A percentile compares a stretch with the other conserved stretches of the same genome.
These are phyloP conservation scores for Fusarium equiseti DNA, from an alignment of 2,329 filamentous ascomycete species.

Conservation along the genomic window DNA sequence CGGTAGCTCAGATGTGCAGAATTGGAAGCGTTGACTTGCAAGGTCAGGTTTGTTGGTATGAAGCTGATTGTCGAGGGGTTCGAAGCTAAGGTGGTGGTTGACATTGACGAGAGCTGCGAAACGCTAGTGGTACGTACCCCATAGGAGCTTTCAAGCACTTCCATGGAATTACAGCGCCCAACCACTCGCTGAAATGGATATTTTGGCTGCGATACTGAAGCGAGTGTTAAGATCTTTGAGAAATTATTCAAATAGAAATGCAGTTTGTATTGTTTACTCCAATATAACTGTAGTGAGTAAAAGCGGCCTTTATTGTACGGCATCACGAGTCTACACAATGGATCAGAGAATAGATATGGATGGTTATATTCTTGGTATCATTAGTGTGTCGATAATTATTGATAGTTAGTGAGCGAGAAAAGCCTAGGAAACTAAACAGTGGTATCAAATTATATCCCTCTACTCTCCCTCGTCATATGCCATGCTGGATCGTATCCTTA, in stretches of 20 bases:
- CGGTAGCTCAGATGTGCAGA: background rate
- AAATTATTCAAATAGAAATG: background rate
- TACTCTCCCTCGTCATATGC: background rate
- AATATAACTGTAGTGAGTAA: background rate
- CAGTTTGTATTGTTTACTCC: background rate
- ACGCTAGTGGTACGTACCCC: conserved; percentile 26
- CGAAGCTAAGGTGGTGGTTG: conserved; percentile 15
- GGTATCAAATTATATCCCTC: conserved; percentile 29
- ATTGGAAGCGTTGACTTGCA: background rate
- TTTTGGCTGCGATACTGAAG: background rate
- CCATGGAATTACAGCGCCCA: background rate
- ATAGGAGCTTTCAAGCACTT: conserved; percentile 4
- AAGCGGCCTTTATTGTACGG: background rate
- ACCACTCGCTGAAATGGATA: background rate
- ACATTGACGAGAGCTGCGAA: conserved; percentile 13
- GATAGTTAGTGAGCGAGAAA: conserved; percentile 17
- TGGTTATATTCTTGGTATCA: background rate
- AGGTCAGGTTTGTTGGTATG: conserved; percentile 9
- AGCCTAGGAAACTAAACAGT: conserved; percentile 4
- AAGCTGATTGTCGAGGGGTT: conserved; percentile 30
- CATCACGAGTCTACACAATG: background rate
- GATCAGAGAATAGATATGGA: background rate
- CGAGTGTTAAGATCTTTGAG: background rate
- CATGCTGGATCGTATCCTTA: background rate
- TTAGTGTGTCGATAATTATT: background rate